These are phyloP conservation scores for Eutrema yunnanense DNA, from an alignment of 345 rosid species.

Conservation along the genomic window DNA sequence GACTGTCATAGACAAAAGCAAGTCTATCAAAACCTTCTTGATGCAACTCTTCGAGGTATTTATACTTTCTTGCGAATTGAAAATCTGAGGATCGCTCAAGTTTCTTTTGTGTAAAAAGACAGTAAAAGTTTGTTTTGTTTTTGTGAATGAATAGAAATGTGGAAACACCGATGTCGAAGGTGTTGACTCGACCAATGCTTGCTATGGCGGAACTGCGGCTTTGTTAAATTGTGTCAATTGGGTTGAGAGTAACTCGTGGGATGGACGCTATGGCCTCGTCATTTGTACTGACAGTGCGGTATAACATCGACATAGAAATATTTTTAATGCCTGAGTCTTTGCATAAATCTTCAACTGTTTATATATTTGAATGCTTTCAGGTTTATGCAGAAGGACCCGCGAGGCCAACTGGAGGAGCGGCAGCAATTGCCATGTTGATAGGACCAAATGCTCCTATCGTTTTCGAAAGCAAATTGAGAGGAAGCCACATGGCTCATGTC, in stretches of 20 bases:
- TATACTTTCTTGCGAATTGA: neutral
- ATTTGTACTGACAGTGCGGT: slow-evolving; percentile 99
- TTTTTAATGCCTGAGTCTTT: neutral
- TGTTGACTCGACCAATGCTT: slow-evolving; percentile 96
- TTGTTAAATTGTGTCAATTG: slow-evolving; percentile 94
- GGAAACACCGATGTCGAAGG: slow-evolving; percentile 99
- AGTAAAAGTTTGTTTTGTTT: neutral
- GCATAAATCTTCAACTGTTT: neutral
- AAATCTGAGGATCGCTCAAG: neutral
- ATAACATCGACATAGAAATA: slow-evolving; percentile 21
- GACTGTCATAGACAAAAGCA: slow-evolving; percentile 99
- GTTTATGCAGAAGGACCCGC: slow-evolving; percentile 99
- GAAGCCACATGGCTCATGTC: slow-evolving; percentile 94
- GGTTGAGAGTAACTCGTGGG: slow-evolving; percentile 99
- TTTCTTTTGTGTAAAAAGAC: neutral
- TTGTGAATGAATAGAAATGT: slow-evolving; percentile 54
- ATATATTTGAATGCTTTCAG: slow-evolving; percentile 36
- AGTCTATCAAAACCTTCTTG: slow-evolving; percentile 95
- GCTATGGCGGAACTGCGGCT: slow-evolving; percentile 99
- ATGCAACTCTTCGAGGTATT: slow-evolving; percentile 98
- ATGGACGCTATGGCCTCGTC: slow-evolving; percentile 95
- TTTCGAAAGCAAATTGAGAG: slow-evolving; percentile 93
- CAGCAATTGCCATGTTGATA: slow-evolving; percentile 84
- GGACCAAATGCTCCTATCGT: slow-evolving; percentile 95
- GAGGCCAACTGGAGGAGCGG: slow-evolving; percentile 99